These are phyloP conservation scores for Coelastrella sp. DNA, from an alignment of 139 green algal species.

Conservation along the genomic window DNA sequence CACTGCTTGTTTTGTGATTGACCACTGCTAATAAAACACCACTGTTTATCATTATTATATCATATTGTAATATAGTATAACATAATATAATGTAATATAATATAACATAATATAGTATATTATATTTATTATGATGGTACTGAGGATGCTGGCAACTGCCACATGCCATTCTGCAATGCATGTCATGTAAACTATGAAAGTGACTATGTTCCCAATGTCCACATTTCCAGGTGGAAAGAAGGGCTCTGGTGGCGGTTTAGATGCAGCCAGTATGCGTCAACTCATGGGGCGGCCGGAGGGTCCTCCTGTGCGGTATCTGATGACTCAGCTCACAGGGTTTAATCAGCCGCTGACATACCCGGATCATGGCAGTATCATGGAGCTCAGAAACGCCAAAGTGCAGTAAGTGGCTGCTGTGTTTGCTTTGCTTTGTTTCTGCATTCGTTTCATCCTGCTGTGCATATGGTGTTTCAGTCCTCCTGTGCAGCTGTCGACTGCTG, in stretches of 20 bases:
- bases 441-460: too few species aligned
- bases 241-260: not conserved
- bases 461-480: too few species aligned
- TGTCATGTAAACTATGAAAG: not conserved
- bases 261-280: conserved; percentile 54
- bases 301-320: conserved; percentile 58
- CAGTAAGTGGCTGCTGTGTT: conserved; percentile 19
- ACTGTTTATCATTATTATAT: too few species aligned
- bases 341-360: conserved; percentile 63
- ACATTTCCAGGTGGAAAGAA: conserved; percentile 1
- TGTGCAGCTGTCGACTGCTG: too few species aligned
- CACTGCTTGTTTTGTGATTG: too few species aligned
- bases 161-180: not conserved
- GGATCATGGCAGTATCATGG: conserved; percentile 63
- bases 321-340: conserved; percentile 53
- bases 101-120: not conserved
- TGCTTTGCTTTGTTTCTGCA: too few species aligned
- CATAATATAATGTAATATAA: too few species aligned
- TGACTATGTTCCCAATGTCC: not conserved
- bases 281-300: conserved; percentile 50
- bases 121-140: not conserved
- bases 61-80: too few species aligned
- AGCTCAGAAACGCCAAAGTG: conserved; percentile 45
- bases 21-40: too few species aligned
- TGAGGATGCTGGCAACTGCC: not conserved